Base-by-base conservation (phyloP, 345 rosid species). In the Pistacia vera region DNA sequence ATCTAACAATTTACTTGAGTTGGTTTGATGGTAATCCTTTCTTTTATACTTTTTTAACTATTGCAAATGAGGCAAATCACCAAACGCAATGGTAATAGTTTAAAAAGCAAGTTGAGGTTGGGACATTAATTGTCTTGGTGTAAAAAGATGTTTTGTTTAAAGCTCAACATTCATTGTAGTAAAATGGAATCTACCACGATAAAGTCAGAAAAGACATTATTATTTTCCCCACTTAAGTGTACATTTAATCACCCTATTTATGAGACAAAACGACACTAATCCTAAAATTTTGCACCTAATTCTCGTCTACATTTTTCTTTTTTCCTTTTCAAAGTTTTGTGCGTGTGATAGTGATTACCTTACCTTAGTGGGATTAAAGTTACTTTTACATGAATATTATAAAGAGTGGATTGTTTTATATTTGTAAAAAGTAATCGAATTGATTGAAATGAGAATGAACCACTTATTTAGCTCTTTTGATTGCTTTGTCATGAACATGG, bases 221-320 rank as follows among this genome's bases (percentile, higher is more conserved):
- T 72, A 61, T 61, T n/a, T 25, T 9, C 13, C 14, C 22, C n/a
- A 36, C 6, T 17, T 46, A 48, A 72, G 22, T 41, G 44, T 14
- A 30, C 75, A 36, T 3, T 12, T 52, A 20, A 52, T 17, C n/a
- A 36, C 49, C 74, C 68, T 56, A 66, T 75, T n/a, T n/a, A 28
- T 7, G 7, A 72, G 85, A 80, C 84, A 85, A 76, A 41, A 54
- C 61, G 65, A 85, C 81, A 83, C 14, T 41, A 57, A 57, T 5
- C 12, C 63, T 64, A 56, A 36, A 55, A 65, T 30, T 61, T 69
- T 67, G 63, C 18, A 4, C 56, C 74, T 70, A 72, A 75, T 69
- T 80, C 56, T 65, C 69, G 28, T 10, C 63, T 52, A 4, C 14
- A 6, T 11, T 17, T n/a, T 18, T n/a, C 30, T 14, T 18, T n/a